Conservation (phyloP, 78 protist genomes). For the Dictyostelium capitatum region DNA sequence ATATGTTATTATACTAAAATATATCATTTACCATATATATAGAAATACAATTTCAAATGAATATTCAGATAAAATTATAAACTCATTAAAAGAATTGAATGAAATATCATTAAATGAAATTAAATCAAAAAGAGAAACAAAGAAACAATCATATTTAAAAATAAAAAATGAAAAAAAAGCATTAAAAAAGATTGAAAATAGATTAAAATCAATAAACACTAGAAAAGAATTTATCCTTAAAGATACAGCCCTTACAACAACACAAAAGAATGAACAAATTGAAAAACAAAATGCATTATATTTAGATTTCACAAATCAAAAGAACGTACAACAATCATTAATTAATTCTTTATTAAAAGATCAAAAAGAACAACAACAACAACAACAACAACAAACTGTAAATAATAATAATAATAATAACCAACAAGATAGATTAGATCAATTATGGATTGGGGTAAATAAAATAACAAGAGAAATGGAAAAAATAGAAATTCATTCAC, state of each 20-base stretch:
- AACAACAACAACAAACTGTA: neutral
- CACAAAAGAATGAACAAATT: neutral
- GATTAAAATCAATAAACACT: neutral
- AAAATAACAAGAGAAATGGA: conserved; percentile 42
- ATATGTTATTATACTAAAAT: too few relatives aligned
- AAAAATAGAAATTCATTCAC: neutral
- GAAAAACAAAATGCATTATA: neutral
- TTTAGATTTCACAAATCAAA: neutral
- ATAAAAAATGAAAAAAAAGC: neutral
- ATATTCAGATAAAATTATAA: conserved; percentile 8
- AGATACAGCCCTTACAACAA: neutral
- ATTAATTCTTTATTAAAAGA: neutral
- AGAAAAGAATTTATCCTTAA: neutral
- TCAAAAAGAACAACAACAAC: neutral
- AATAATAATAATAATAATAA: neutral
- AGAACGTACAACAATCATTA: neutral
- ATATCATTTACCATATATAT: too few relatives aligned
- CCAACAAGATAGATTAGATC: neutral
- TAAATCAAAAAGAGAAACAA: neutral
- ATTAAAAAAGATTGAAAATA: neutral
- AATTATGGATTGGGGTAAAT: conserved; percentile 48
- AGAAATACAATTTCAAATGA: conserved; percentile 15
- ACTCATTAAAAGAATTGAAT: neutral
- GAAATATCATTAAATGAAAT: neutral
- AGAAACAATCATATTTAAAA: neutral